Evolutionary conservation across 257 asterid genomes (phyloP).

Genomic region (Jacaranda mimosifolia): DNA sequence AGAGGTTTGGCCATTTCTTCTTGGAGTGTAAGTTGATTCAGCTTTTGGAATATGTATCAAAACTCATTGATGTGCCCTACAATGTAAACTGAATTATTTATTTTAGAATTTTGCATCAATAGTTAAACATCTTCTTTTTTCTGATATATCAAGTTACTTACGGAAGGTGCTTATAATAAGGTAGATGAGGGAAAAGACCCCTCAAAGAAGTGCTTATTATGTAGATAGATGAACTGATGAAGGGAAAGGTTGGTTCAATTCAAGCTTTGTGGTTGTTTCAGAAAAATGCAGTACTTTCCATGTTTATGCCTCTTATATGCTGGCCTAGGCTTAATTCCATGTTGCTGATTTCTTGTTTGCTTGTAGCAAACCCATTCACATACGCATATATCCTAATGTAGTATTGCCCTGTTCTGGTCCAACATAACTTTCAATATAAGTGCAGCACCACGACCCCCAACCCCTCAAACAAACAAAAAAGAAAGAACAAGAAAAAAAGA

Average conservation of each 20-base stretch:
- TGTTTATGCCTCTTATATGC: constrained; percentile 5
- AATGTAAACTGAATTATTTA: constrained; percentile 6
- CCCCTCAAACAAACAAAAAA: no score
- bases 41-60: constrained; percentile 19
- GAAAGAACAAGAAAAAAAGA: no score
- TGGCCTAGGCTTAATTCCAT: not conserved
- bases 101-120: constrained; percentile 1
- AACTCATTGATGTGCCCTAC: constrained; percentile 10
- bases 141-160: not conserved
- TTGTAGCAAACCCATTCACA: not conserved
- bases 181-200: constrained; percentile 13
- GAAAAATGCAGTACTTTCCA: not conserved
- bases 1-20: constrained; percentile 97
- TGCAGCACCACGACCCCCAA: no score
- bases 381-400: no score
- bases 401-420: no score
- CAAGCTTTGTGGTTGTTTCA: not conserved
- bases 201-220: not conserved
- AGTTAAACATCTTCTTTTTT: constrained; percentile 1
- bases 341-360: not conserved
- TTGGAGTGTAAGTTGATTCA: constrained; percentile 83
- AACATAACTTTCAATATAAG: no score
- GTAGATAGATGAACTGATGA: not conserved
- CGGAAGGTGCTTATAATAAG: constrained; percentile 13
- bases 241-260: constrained; percentile 17